These are phyloP conservation scores for Umbelopsis sp. DNA, from an alignment of 371 early-diverging fungal species.

Conservation along the genomic window DNA sequence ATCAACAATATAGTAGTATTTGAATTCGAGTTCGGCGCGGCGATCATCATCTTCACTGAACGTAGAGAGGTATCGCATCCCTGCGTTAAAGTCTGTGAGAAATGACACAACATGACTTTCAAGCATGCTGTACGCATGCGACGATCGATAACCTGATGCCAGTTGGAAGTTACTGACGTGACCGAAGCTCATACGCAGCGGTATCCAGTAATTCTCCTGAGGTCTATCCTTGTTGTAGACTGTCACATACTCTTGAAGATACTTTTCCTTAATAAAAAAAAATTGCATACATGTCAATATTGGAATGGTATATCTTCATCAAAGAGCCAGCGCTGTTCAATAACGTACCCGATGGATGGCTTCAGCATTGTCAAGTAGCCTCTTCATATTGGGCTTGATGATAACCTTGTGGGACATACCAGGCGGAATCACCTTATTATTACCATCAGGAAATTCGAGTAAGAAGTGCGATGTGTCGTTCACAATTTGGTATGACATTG, in stretches of 20 bases:
- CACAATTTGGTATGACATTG: slow-evolving; percentile 61
- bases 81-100: slow-evolving; percentile 52
- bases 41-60: slow-evolving; percentile 13
- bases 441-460: slow-evolving; percentile 45
- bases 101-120: slow-evolving; percentile 62
- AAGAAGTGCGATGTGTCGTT: slow-evolving; percentile 70
- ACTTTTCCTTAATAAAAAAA: slow-evolving; percentile 58
- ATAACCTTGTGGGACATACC: slow-evolving; percentile 35
- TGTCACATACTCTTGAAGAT: slow-evolving; percentile 66
- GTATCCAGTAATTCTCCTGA: slow-evolving; percentile 63
- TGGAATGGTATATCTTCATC: neutral
- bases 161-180: slow-evolving; percentile 62
- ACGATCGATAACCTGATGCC: slow-evolving; percentile 61
- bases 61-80: slow-evolving; percentile 32
- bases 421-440: slow-evolving; percentile 32
- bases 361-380: slow-evolving; percentile 54
- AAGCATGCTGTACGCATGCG: slow-evolving; percentile 59
- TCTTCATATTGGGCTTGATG: slow-evolving; percentile 54
- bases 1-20: slow-evolving; percentile 69
- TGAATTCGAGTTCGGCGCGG: slow-evolving; percentile 56
- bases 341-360: slow-evolving; percentile 50
- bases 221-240: slow-evolving; percentile 68
- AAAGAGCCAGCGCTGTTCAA: neutral
- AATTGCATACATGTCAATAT: neutral
- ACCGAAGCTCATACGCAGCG: slow-evolving; percentile 65